Evolutionary conservation across 306 rosid species (phyloP).

Genomic region (Rosa chinensis): DNA sequence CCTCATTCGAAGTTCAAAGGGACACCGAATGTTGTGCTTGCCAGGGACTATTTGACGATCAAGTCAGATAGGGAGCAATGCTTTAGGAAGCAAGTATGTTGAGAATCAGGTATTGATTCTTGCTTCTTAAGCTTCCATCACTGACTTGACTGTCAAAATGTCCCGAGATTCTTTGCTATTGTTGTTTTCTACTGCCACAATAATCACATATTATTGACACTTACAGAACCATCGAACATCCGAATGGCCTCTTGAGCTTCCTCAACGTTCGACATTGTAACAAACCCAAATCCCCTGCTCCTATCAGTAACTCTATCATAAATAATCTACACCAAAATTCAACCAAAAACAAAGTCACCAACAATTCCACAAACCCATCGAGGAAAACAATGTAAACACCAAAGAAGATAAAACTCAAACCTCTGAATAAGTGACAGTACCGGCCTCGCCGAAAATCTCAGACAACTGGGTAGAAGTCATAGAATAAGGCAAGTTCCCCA

Average conservation of each 20-base stretch:
- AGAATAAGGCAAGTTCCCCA: slow-evolving; percentile 81
- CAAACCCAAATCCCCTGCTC: slow-evolving; percentile 97
- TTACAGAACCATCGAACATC: slow-evolving; percentile 89
- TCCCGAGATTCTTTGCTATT: background rate
- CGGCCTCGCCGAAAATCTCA: slow-evolving; percentile 75
- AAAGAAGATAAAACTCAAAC: slow-evolving; percentile 36
- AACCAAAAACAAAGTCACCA: slow-evolving; percentile 14
- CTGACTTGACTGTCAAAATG: background rate
- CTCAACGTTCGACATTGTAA: slow-evolving; percentile 69
- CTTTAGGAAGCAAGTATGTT: background rate
- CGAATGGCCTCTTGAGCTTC: slow-evolving; percentile 86
- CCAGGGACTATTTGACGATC: background rate
- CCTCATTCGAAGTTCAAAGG: background rate
- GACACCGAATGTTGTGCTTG: background rate
- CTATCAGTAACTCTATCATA: slow-evolving; percentile 84
- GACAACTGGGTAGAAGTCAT: slow-evolving; percentile 62
- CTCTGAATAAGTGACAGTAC: slow-evolving; percentile 69
- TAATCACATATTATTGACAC: slow-evolving; percentile 2
- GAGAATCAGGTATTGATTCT: background rate
- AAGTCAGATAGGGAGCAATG: background rate
- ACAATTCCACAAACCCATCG: background rate
- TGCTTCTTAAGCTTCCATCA: background rate
- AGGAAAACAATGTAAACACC: slow-evolving; percentile 16
- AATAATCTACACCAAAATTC: slow-evolving; percentile 54
- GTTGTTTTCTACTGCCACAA: background rate